Evolutionary conservation across 768 basidiomycete genomes (phyloP), one percentile per base, ranked within the genome.

Genomic region (Lactarius pseudohatsudake): DNA sequence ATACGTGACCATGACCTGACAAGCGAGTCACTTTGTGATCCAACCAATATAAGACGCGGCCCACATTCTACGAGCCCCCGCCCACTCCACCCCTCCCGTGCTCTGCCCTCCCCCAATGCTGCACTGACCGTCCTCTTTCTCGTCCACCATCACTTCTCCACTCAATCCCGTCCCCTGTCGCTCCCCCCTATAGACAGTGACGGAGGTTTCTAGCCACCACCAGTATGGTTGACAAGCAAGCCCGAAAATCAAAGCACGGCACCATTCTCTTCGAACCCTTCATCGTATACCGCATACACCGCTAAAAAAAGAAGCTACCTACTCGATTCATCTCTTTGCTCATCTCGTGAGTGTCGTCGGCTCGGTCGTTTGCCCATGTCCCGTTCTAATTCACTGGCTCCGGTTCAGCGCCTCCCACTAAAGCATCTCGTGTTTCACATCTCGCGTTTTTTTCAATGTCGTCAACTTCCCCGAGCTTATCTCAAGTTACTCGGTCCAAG

Each of bases 201-300:
- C 69, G 75, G 74, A 74, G 75, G 68, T 65, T 70, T 67, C 66
- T 38, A 43, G 32, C 59, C 59, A 71, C 71, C 74, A 71, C 72
- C 77, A 84, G 77, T 82, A 93, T 92, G 91, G 88, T 91, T 83
- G 87, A 91, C 81, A 90, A 86, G 86, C 86, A 87, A 76, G 81
- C 86, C 75, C 89, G 88, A 72, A 87, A 82, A 78, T 87, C 88
- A 75, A 89, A 87, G 83, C 88, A 91, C 89, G 90, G 91, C 82
- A 88, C 89, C 78, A 84, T 91, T 67, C 85, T 91, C 75, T 92
- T 92, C 77, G 90, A 91, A 81, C 91, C 91, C 68, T 86, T 89
- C 81, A 88, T 91, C 78, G 90, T 91, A 77, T 86, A 91, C 79
- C 91, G 91, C 77, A 92, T 92, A 92, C 85, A 87, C 80, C 79